phyloP scores from a whole-genome alignment of 495 filamentous ascomycete species.

The Penicillium turbatum region DNA sequence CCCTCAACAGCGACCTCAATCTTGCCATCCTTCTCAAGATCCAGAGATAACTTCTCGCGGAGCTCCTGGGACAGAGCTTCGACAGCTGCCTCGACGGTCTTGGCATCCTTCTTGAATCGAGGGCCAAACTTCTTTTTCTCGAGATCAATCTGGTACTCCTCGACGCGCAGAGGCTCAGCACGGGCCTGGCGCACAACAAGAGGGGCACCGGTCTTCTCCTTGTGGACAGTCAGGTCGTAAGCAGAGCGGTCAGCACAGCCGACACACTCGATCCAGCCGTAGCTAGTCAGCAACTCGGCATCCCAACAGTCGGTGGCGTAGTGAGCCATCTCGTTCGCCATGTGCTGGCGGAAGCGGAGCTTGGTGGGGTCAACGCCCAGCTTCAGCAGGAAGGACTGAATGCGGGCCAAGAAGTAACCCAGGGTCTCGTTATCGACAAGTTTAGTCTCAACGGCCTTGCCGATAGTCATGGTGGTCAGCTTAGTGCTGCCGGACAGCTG shows the following conservation, averaged over 20 bases:
- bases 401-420: conserved; percentile 81
- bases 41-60: conserved; percentile 63
- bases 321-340: conserved; percentile 80
- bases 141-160: conserved; percentile 71
- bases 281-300: conserved; percentile 71
- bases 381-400: conserved; percentile 66
- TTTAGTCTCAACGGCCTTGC: conserved; percentile 63
- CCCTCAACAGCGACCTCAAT: conserved; percentile 62
- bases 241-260: conserved; percentile 80
- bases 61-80: conserved; percentile 63
- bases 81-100: conserved; percentile 65
- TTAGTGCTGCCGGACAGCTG: conserved; percentile 67
- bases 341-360: conserved; percentile 80
- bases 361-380: conserved; percentile 67
- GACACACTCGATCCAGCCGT: conserved; percentile 85
- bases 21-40: conserved; percentile 62
- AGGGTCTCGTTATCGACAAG: conserved; percentile 81
- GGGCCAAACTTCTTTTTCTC: conserved; percentile 83
- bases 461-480: conserved; percentile 56
- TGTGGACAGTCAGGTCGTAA: conserved; percentile 73
- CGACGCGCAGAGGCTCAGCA: conserved; percentile 60
- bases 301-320: conserved; percentile 86
- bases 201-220: conserved; percentile 74
- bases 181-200: conserved; percentile 66
- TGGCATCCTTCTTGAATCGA: conserved; percentile 75